Conservation (phyloP, 2,329 filamentous ascomycete species). For the Dothideomycetidae sp. region DNA sequence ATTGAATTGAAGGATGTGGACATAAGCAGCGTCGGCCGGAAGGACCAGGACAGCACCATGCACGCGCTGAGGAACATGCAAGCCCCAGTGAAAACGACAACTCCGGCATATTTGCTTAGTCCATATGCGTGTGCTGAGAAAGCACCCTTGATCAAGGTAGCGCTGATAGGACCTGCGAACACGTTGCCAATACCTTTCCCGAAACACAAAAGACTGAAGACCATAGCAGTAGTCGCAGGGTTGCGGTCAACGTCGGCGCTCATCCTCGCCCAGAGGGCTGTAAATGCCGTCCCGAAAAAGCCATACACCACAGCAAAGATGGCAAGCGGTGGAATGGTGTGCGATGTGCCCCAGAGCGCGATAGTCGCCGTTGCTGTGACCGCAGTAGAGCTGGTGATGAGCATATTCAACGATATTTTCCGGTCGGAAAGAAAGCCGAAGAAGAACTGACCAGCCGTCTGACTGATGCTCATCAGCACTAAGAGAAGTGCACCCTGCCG, state of each 20-base stretch:
- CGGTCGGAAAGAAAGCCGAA: constrained; percentile 30
- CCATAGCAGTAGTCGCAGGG: constrained; percentile 13
- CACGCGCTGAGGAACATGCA: background rate
- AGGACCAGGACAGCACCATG: background rate
- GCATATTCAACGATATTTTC: constrained; percentile 12
- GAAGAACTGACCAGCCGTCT: constrained; percentile 23
- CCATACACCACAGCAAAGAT: constrained; percentile 32
- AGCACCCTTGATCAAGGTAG: constrained; percentile 11
- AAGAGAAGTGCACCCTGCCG: constrained; percentile 21
- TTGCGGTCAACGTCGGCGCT: constrained; percentile 15
- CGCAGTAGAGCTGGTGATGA: constrained; percentile 26
- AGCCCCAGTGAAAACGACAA: background rate
- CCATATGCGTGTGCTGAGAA: background rate
- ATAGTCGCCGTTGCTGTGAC: constrained; percentile 31
- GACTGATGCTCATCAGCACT: constrained; percentile 24
- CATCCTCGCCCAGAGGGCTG: constrained; percentile 19
- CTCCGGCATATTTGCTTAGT: background rate
- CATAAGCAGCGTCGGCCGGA: no score
- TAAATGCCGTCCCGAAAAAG: constrained; percentile 31
- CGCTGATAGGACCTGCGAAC: constrained; percentile 17
- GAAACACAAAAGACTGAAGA: constrained; percentile 17
- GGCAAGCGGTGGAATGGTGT: constrained; percentile 23
- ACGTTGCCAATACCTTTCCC: constrained; percentile 19
- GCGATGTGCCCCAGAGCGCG: constrained; percentile 34
- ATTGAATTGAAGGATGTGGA: no score